These are phyloP conservation scores for Thielaviopsis euricoi DNA, from an alignment of 2,329 filamentous ascomycete species.

Conservation along the genomic window DNA sequence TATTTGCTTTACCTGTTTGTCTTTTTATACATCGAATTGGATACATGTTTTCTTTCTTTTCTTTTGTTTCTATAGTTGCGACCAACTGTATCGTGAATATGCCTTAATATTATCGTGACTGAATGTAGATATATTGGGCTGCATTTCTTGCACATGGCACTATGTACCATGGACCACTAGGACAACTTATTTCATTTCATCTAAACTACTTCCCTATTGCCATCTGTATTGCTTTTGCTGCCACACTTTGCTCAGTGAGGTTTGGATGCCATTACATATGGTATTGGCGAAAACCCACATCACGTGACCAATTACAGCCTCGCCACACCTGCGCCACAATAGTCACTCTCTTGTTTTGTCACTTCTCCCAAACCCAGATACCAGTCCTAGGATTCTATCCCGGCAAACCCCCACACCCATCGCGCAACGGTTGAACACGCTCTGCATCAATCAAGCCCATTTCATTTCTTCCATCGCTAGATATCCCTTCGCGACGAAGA, in stretches of 20 bases:
- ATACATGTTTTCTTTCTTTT: too few relatives aligned
- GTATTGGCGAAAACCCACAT: background rate
- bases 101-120: too few relatives aligned
- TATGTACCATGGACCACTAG: too few relatives aligned
- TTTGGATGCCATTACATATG: too few relatives aligned
- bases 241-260: background rate
- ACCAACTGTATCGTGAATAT: background rate
- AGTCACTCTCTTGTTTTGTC: background rate
- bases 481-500: background rate
- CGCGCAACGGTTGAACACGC: constrained; percentile 5
- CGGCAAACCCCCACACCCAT: constrained; percentile 3
- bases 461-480: background rate
- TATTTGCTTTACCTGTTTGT: background rate
- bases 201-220: too few relatives aligned
- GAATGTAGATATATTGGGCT: too few relatives aligned
- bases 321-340: background rate
- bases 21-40: background rate
- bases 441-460: background rate
- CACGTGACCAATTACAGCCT: background rate
- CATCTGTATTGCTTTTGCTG: background rate
- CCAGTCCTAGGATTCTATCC: background rate
- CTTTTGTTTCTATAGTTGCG: background rate
- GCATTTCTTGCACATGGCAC: too few relatives aligned
- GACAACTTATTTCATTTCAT: too few relatives aligned
- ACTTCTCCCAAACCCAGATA: background rate